Evolutionary conservation across 495 filamentous ascomycete species (phyloP), one percentile per base, ranked within the genome.

Genomic region (Xylaria palmicola): DNA sequence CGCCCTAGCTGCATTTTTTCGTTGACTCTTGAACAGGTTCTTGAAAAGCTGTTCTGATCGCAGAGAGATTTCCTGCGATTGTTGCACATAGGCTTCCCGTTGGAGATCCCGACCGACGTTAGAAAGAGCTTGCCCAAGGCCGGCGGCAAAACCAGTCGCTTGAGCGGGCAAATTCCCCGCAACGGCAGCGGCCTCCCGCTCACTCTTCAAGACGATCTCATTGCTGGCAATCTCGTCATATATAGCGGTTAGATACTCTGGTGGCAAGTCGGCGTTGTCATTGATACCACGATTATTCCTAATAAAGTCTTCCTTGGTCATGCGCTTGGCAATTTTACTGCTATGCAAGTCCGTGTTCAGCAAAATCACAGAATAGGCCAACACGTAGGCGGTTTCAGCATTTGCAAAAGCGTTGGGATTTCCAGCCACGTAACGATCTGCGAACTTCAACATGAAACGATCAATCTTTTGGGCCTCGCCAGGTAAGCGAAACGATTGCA

Each of bases 381-480:
- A 81, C 26, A 98, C 90, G 67, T 99, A 99, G 6, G 94, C 93
- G 0, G 94, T 99, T 68, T 99, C 94, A 4, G 94, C 94, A 71
- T 98, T 99, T 17, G 94, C 94, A 70, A 97, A 99, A 4, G 94
- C 93, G 69, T 97, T 95, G 1, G 94, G 94, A 64, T 99, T 99
- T 29, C 92, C 92, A 37, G 86, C 89, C 36, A 93, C 88, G 69
- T 99, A 99, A 26, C 93, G 87, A 68, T 98, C 91, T 40, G 94
- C 95, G 75, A 98, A 99, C 73, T 99, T 99, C 51, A 98, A 81
- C 94, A 99, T 98, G 75, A 97, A 96, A 36, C 94, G 89, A 85
- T 99, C 94, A 64, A 99, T 99, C 78, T 99, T 99, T 72, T 99
- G 94, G 1, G 93, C 93, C 73, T 99, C 94, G 44, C 94, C 94